phyloP scores from a whole-genome alignment of 768 basidiomycete genomes.

The Pulveroboletus frians region DNA sequence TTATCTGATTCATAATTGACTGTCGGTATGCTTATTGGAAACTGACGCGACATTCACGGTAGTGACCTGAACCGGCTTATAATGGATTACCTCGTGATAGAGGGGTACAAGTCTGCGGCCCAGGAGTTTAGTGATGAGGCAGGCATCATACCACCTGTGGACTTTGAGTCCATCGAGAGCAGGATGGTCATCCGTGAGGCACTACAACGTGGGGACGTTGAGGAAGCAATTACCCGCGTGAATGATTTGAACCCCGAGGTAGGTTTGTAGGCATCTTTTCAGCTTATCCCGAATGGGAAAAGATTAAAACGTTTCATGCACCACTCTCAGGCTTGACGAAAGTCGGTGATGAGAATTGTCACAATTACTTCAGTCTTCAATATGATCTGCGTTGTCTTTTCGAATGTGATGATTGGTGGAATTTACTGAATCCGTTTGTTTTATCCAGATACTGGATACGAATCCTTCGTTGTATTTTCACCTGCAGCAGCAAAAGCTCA shows the following conservation, averaged over 20 bases:
- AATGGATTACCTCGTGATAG: constrained; percentile 97
- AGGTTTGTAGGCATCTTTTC: constrained; percentile 31
- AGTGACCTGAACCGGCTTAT: constrained; percentile 94
- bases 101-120: constrained; percentile 95
- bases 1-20: constrained; percentile 64
- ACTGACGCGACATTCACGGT: constrained; percentile 20
- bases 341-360: constrained; percentile 80
- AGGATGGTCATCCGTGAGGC: constrained; percentile 94
- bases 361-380: constrained; percentile 96
- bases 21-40: constrained; percentile 13
- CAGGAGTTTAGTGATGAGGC: constrained; percentile 93
- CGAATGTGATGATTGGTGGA: neutral
- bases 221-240: constrained; percentile 90
- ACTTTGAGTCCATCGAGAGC: constrained; percentile 89
- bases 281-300: constrained; percentile 30
- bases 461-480: constrained; percentile 93
- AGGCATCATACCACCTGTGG: constrained; percentile 66
- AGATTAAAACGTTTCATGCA: constrained; percentile 97
- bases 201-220: constrained; percentile 88
- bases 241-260: constrained; percentile 98
- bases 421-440: constrained; percentile 20
- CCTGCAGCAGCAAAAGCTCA: constrained; percentile 91
- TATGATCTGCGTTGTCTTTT: constrained; percentile 53
- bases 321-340: constrained; percentile 81
- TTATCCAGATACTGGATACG: constrained; percentile 84